A percentile compares a stretch with the other conserved stretches of the same genome.
These are phyloP conservation scores for Orbilia javanica DNA, from an alignment of 2,329 filamentous ascomycete genomes.

Conservation along the genomic window DNA sequence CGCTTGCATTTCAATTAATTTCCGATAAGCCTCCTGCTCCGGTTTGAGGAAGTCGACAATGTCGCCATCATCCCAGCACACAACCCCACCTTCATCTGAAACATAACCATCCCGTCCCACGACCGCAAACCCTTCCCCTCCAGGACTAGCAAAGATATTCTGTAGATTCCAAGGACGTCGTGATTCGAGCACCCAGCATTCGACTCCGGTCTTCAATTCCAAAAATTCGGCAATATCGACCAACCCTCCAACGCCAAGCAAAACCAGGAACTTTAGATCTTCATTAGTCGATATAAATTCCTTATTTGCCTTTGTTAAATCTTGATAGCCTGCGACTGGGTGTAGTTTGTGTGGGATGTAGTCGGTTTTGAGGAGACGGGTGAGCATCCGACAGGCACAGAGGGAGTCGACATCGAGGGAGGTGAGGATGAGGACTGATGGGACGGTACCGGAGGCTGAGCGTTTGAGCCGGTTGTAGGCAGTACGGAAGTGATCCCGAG, in stretches of 20 bases:
- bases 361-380: conserved; percentile 92
- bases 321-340: conserved; percentile 90
- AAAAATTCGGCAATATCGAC: conserved; percentile 86
- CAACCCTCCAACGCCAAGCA: conserved; percentile 90
- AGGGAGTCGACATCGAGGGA: conserved; percentile 95
- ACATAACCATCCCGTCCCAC: conserved; percentile 36
- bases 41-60: conserved; percentile 82
- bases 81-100: conserved; percentile 72
- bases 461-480: conserved; percentile 92
- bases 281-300: conserved; percentile 61
- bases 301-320: conserved; percentile 74
- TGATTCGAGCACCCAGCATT: conserved; percentile 94
- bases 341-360: conserved; percentile 98
- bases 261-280: conserved; percentile 76
- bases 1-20: conserved; percentile 90
- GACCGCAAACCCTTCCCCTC: conserved; percentile 52
- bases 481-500: conserved; percentile 86
- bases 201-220: conserved; percentile 81
- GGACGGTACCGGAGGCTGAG: conserved; percentile 79
- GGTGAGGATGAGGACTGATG: conserved; percentile 90
- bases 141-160: conserved; percentile 84
- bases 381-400: conserved; percentile 94
- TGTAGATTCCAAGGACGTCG: conserved; percentile 93
- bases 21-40: conserved; percentile 85
- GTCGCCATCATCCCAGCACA: conserved; percentile 96